Evolutionary conservation across 2,329 filamentous ascomycete genomes (phyloP).

Genomic region (Colletotrichum incanum): DNA sequence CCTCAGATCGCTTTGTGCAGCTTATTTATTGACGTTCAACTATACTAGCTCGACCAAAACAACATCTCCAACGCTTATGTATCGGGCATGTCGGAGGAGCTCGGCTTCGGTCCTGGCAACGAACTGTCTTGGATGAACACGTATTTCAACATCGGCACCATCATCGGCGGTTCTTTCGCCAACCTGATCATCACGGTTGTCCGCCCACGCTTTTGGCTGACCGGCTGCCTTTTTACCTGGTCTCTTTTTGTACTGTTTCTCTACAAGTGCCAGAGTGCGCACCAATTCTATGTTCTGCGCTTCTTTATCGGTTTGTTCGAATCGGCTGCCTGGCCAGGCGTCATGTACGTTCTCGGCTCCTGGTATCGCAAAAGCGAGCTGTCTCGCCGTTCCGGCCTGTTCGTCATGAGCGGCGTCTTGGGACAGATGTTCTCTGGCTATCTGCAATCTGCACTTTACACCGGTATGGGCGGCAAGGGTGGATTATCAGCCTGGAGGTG

Average conservation of each 20-base stretch:
- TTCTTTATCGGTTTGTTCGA: slow-evolving; percentile 71
- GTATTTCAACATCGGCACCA: slow-evolving; percentile 63
- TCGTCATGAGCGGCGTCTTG: slow-evolving; percentile 71
- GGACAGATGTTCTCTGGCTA: slow-evolving; percentile 57
- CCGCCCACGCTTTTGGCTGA: slow-evolving; percentile 60
- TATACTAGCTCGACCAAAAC: slow-evolving; percentile 56
- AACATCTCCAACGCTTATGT: slow-evolving; percentile 66
- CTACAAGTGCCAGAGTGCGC: slow-evolving; percentile 56
- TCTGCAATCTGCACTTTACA: slow-evolving; percentile 53
- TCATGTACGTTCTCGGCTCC: slow-evolving; percentile 68
- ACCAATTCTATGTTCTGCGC: slow-evolving; percentile 63
- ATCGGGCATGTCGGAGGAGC: slow-evolving; percentile 63
- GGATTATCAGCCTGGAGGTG: slow-evolving; percentile 55
- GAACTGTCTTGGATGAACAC: slow-evolving; percentile 63
- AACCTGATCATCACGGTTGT: slow-evolving; percentile 62
- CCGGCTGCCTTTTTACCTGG: slow-evolving; percentile 56
- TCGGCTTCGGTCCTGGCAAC: slow-evolving; percentile 59
- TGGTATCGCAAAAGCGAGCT: slow-evolving; percentile 74
- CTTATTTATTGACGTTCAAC: background rate
- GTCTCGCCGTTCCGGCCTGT: slow-evolving; percentile 70
- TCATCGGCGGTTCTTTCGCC: slow-evolving; percentile 60
- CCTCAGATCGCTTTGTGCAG: too few relatives aligned
- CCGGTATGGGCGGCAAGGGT: slow-evolving; percentile 52
- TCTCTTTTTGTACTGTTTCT: slow-evolving; percentile 59
- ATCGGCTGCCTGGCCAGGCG: slow-evolving; percentile 69